Conservation (phyloP, 345 rosid species). For the Carallia pectinifolia region DNA sequence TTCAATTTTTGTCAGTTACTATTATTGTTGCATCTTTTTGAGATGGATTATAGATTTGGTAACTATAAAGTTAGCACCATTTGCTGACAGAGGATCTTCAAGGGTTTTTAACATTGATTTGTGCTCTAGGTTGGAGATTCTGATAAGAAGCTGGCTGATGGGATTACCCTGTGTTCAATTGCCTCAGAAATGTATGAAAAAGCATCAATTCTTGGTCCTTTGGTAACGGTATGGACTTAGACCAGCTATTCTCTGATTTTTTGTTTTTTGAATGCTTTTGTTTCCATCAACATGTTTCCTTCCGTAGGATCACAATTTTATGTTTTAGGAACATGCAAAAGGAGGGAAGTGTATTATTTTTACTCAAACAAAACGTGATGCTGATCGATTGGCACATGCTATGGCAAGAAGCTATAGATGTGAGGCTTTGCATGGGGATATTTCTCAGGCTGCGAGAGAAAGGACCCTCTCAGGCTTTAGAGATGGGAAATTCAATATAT, state of each 20-base stretch:
- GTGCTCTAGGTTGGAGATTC: constrained; percentile 83
- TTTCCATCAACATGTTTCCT: background rate
- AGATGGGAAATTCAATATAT: constrained; percentile 67
- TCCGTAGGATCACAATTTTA: constrained; percentile 9
- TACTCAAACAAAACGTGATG: constrained; percentile 95
- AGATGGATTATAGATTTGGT: background rate
- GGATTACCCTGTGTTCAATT: constrained; percentile 74
- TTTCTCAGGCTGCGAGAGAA: constrained; percentile 81
- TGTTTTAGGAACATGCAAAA: constrained; percentile 81
- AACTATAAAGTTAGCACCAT: no score
- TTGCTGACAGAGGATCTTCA: no score
- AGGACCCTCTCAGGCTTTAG: constrained; percentile 90
- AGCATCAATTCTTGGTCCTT: constrained; percentile 77
- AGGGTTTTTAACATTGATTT: constrained; percentile 13
- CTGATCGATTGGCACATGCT: constrained; percentile 77
- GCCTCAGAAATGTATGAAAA: constrained; percentile 48
- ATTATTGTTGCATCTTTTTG: constrained; percentile 1
- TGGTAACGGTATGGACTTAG: constrained; percentile 55
- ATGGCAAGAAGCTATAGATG: constrained; percentile 65
- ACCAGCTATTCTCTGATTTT: background rate
- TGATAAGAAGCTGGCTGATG: constrained; percentile 88
- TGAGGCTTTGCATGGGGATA: constrained; percentile 96
- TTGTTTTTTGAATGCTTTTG: background rate
- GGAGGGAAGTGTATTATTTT: constrained; percentile 97
- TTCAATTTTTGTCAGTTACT: background rate